Percentiles rank a stretch among this genome's conserved stretches.
Conservation (phyloP, 1,284 basidiomycete genomes). For the Leccinum subspadiceum region DNA sequence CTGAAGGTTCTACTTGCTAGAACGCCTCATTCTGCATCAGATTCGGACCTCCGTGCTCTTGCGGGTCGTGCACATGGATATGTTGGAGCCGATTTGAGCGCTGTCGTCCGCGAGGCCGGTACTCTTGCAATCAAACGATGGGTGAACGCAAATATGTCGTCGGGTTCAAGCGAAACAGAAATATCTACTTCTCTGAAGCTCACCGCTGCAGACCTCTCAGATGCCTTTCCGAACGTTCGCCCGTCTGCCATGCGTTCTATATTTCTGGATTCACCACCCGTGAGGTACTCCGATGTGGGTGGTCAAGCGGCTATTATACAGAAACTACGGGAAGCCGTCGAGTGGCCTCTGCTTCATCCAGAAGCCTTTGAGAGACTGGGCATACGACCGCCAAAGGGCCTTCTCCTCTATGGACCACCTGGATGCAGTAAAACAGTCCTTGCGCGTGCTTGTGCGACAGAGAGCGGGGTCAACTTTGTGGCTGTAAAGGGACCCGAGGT, state of each 20-base stretch:
- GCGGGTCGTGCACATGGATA: slow-evolving; percentile 91
- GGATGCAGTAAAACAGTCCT: slow-evolving; percentile 97
- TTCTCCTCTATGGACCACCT: slow-evolving; percentile 94
- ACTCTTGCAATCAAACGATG: slow-evolving; percentile 88
- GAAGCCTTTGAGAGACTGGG: slow-evolving; percentile 87
- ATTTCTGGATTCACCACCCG: slow-evolving; percentile 82
- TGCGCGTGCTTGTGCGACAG: slow-evolving; percentile 91
- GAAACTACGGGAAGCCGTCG: slow-evolving; percentile 84
- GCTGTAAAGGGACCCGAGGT: slow-evolving; percentile 99
- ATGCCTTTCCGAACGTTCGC: slow-evolving; percentile 76
- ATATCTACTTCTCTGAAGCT: slow-evolving; percentile 43
- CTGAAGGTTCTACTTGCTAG: slow-evolving; percentile 78
- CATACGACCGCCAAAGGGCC: slow-evolving; percentile 85
- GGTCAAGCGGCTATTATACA: slow-evolving; percentile 81
- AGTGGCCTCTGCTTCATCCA: slow-evolving; percentile 91
- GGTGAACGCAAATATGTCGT: slow-evolving; percentile 41
- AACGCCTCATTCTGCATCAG: slow-evolving; percentile 74
- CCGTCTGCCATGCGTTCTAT: slow-evolving; percentile 95
- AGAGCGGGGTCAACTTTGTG: slow-evolving; percentile 95
- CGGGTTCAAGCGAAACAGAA: slow-evolving; percentile 6
- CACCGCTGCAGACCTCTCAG: slow-evolving; percentile 62
- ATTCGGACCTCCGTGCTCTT: slow-evolving; percentile 60
- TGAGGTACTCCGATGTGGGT: slow-evolving; percentile 88
- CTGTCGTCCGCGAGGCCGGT: slow-evolving; percentile 91
- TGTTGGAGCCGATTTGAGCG: slow-evolving; percentile 93